Evolutionary conservation across 202 grass and related monocot genomes (phyloP), one percentile per base, ranked within the genome.

Genomic region (Hordeum pubiflorum): DNA sequence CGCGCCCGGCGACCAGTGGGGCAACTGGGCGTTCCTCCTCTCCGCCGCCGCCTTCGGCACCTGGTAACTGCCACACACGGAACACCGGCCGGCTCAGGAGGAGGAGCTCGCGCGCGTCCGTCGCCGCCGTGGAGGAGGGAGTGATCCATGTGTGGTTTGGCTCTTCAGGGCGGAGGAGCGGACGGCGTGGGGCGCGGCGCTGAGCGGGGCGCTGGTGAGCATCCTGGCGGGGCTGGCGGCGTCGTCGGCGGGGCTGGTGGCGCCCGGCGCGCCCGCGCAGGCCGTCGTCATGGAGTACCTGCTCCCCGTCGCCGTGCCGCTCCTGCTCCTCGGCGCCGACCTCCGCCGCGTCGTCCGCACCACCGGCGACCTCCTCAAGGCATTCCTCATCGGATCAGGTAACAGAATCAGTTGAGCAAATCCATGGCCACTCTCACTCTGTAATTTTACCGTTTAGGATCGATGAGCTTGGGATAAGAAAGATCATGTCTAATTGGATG

Each of bases 41-140:
- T 84, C 90, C 71, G 80, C 81, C 71, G 92, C 90, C 7, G 90
- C 94, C 32, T 94, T 97, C 86, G 94, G 94, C 70, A 91, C 89
- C 66, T 97, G 94, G 92, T 97, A 82, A 63, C 39, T 0, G 10
- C 41, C 4, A 36, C 31, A 3, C 0, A 0, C 50, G 38, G 7
- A n/a, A 0, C 17, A 0, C 50, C 34, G 11, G 7, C 65, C 65
- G 20, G 14, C 12, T 1, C 39, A 17, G 39, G 22, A 21, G n/a
- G n/a, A n/a, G n/a, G n/a, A n/a, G n/a, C 48, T 23, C n/a, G 6
- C 3, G 7, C 43, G 0, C 12, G 41, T 29, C 41, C 46, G 67
- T 7, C 21, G 18, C 4, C 70, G 29, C 50, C 44, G 69, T 54
- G 26, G 71, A 72, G 69, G 6, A 72, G 22, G 11, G 9, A 3